Base-by-base conservation (phyloP, 2,329 filamentous ascomycete species). In the Geoglossum cookeanum region DNA sequence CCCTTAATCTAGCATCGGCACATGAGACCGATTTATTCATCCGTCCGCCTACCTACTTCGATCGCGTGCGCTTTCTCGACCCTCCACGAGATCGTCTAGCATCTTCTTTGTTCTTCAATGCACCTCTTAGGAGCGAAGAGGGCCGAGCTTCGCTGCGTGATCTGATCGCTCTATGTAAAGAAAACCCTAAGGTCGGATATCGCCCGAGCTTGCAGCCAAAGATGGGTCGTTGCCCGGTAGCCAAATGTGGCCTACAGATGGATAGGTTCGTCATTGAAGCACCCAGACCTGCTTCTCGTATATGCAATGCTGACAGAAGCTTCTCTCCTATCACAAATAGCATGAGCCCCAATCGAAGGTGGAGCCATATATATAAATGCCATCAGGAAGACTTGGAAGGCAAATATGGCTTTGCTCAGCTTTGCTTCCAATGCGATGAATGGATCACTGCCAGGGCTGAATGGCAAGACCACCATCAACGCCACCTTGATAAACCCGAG, bases 381-480 rank as follows among this genome's bases (percentile, higher is more conserved):
- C 57, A 62, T 42, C 60, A 64, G 56, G 58, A 56, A 32, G 49
- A 55, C 56, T 56, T 60, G 33, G 48, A 58, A 55, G 58, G 35
- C 27, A 57, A 61, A 59, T 57, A 62, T 54, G 45, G 62, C 59
- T 61, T 61, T 60, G 55, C 61, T 42, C 59, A 64, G 60, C 60
- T 64, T 44, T 64, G 56, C 57, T 64, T 64, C 56, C 42, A 59
- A 32, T 64, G 54, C 55, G 58, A 61, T 49, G 37, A 63, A 53
- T 64, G 57, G 63, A 59, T 64, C 57, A 60, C 58, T 55, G 37
- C 30, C 42, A 45, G 55, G 53, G 35, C 60, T 52, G 58, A 57
- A 47, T 64, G 55, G 61, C 52, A 55, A 42, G 55, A 57, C 55
- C 58, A 63, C 57, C 63, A 57, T 58, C 59, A 58, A 58, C 54